Percentiles rank a stretch among this genome's conserved stretches.
These are phyloP conservation scores for Yarrowia alimentaria DNA, from an alignment of 805 yeast species.

Conservation along the genomic window DNA sequence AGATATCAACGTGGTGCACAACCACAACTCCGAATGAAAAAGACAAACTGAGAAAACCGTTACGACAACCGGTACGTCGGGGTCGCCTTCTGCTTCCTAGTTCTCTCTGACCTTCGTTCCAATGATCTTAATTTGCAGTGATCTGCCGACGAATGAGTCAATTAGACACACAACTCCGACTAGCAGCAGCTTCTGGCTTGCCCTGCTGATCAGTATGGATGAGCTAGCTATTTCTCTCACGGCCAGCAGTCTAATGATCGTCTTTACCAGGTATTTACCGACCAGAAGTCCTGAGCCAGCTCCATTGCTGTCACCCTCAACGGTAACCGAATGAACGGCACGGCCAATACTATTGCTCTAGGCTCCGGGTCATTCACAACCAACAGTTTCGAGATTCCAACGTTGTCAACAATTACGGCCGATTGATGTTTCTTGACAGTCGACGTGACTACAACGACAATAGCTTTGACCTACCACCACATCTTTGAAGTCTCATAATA, in stretches of 20 bases:
- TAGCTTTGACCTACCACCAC: slow-evolving; percentile 7
- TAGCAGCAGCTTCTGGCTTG: slow-evolving; percentile 17
- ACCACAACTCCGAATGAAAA: no score
- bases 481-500: no score
- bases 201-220: slow-evolving; percentile 13
- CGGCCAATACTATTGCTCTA: slow-evolving; percentile 13
- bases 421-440: slow-evolving; percentile 7
- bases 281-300: background rate
- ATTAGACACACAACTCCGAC: slow-evolving; percentile 11
- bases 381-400: slow-evolving; percentile 5
- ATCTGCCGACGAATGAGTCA: background rate
- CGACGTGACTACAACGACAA: background rate
- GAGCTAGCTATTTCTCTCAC: background rate
- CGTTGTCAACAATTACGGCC: slow-evolving; percentile 12
- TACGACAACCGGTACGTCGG: slow-evolving; percentile 22
- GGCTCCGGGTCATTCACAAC: slow-evolving; percentile 16
- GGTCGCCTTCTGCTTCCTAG: background rate
- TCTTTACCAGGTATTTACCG: slow-evolving; percentile 15
- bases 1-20: slow-evolving; percentile 10
- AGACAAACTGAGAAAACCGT: no score
- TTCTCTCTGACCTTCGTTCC: slow-evolving; percentile 5
- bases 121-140: slow-evolving; percentile 14
- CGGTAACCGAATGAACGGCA: slow-evolving; percentile 17
- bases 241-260: background rate
- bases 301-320: slow-evolving; percentile 5